Evolutionary conservation across 805 yeast genomes (phyloP).

Genomic region (Cyberlindnera xishuangbannaensis): DNA sequence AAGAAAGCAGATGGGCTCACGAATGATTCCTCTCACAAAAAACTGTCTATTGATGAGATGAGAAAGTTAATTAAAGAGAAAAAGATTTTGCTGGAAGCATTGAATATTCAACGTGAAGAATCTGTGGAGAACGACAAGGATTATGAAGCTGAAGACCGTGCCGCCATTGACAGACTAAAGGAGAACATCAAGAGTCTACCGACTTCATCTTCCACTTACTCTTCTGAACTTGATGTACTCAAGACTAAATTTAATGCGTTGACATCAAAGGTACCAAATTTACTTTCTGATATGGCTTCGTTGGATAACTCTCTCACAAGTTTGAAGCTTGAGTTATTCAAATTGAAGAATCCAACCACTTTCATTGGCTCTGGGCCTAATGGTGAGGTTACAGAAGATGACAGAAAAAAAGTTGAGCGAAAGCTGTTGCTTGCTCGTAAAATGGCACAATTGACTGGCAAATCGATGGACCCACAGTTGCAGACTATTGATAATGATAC

Average conservation of each 20-base stretch:
- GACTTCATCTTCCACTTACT: slow-evolving; percentile 27
- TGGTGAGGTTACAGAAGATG: slow-evolving; percentile 80
- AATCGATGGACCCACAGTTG: slow-evolving; percentile 36
- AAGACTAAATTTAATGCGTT: slow-evolving; percentile 22
- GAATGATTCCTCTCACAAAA: no score
- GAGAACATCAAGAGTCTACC: slow-evolving; percentile 41
- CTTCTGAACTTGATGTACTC: slow-evolving; percentile 30
- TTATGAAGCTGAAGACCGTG: slow-evolving; percentile 39
- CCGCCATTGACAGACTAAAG: slow-evolving; percentile 36
- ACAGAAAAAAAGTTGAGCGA: slow-evolving; percentile 70
- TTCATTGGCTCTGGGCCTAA: slow-evolving; percentile 80
- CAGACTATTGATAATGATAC: slow-evolving; percentile 33
- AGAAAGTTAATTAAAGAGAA: slow-evolving; percentile 71
- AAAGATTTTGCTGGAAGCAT: slow-evolving; percentile 54
- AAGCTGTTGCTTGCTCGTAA: slow-evolving; percentile 73
- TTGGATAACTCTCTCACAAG: slow-evolving; percentile 63
- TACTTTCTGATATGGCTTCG: slow-evolving; percentile 53
- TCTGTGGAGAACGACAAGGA: slow-evolving; percentile 38
- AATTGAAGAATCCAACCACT: slow-evolving; percentile 60
- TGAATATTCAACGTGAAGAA: slow-evolving; percentile 28
- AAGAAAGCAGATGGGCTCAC: slow-evolving; percentile 2
- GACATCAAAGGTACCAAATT: slow-evolving; percentile 46
- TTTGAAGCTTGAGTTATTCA: slow-evolving; percentile 59
- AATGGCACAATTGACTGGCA: slow-evolving; percentile 91
- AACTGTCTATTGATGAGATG: slow-evolving; percentile 42